Evolutionary conservation across 2,329 filamentous ascomycete species (phyloP).

Genomic region (Cercospora sp.): DNA sequence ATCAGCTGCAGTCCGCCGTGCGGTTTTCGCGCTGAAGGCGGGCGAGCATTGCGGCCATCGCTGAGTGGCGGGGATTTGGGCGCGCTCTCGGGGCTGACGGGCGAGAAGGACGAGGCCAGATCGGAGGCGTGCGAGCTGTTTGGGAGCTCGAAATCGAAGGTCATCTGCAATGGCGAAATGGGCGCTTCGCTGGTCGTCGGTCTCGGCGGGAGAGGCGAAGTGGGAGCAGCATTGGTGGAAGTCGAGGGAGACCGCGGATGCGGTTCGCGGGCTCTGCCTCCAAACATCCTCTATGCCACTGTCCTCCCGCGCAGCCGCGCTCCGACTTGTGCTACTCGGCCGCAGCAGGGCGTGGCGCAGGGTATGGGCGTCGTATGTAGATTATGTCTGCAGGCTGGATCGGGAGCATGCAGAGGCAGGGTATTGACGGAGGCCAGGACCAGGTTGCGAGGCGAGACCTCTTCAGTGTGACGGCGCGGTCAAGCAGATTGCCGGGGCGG

Average conservation of each 20-base stretch:
- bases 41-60: constrained; percentile 21
- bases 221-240: constrained; percentile 1
- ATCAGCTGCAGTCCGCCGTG: constrained; percentile 6
- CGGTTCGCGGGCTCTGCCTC: constrained; percentile 9
- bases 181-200: neutral
- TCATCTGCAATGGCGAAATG: constrained; percentile 32
- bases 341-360: neutral
- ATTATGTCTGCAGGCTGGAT: neutral
- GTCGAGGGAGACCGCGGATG: constrained; percentile 8
- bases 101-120: constrained; percentile 19
- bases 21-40: neutral
- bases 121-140: constrained; percentile 11
- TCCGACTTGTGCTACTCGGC: neutral
- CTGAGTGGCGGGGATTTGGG: constrained; percentile 26
- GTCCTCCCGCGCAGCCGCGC: neutral
- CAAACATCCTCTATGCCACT: constrained; percentile 7
- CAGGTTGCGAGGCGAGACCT: neutral
- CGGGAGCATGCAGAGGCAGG: neutral
- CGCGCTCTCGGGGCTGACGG: constrained; percentile 18
- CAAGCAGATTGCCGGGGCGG: neutral
- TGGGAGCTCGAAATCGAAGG: constrained; percentile 35
- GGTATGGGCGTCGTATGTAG: neutral
- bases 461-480: neutral
- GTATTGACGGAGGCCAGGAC: neutral
- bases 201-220: constrained; percentile 5